Base-by-base conservation (phyloP, 2,329 filamentous ascomycete species). In the Fusarium hostae region DNA sequence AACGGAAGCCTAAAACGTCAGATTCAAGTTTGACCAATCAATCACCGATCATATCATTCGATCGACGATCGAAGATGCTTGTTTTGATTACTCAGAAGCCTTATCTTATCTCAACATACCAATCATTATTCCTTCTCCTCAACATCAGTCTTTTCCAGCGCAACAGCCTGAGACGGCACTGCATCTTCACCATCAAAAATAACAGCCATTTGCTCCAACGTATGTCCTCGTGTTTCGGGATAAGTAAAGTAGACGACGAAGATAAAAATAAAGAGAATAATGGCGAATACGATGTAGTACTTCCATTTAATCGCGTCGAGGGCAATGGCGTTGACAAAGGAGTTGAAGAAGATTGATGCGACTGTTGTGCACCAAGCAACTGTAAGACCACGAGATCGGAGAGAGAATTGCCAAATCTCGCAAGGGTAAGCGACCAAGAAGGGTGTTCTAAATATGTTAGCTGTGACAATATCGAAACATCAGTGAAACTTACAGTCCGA, bases 321-420 rank as follows among this genome's bases (percentile, higher is more conserved):
- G 1, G 62, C 62, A 44, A 65, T 65, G 1, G 59, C 59, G 35
- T 65, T 65, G 8, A 65, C 35, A 12, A 65, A 65, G 13, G 50
- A 26, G 30, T 65, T 57, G 45, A 65, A 65, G 20, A 65, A 41
- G 30, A 41, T 63, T 12, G 30, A 63, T 6, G 24, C 62, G 1
- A 60, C 58, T 0, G 58, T 63, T 0, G 62, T 41, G 18, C 43
- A 37, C 47, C 48, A 65, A 1, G 41, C 37, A 0, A 65, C 59
- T 15, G 47, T 65, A 0, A 65, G 50, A 12, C 62, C 62, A 0
- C 59, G 35, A 12, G 62, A 65, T 9, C 59, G 59, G 1, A 65
- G 62, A 4, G 48, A 54, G 2, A 41, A 65, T 18, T 55, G 48
- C 62, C 62, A 65, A 6, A 65, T 62, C 24, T 65, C 62, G 7